A percentile compares a stretch with the other conserved stretches of the same genome.
phyloP scores from a whole-genome alignment of 73 alveolate species.

The Paraurostyla sp. region DNA sequence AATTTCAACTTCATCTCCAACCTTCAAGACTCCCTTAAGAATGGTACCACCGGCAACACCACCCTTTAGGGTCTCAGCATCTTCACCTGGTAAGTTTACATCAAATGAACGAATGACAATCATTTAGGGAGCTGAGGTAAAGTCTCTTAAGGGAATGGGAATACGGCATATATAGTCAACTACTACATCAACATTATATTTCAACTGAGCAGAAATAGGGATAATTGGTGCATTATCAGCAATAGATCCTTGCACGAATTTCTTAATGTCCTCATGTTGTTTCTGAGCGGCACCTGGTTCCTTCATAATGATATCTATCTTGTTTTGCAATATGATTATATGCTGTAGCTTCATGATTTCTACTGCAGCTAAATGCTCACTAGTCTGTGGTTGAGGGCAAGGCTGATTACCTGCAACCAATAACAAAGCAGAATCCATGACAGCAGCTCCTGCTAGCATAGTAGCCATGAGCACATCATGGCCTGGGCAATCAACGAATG shows the following conservation, averaged over 20 bases:
- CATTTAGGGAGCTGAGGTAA: slow-evolving; percentile 95
- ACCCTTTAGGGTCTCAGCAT: slow-evolving; percentile 94
- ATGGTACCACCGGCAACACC: slow-evolving; percentile 99
- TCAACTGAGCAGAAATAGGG: slow-evolving; percentile 97
- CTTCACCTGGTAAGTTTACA: slow-evolving; percentile 99
- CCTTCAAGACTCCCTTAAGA: slow-evolving; percentile 94
- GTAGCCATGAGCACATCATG: slow-evolving; percentile 99
- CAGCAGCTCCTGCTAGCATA: slow-evolving; percentile 99
- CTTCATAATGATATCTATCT: slow-evolving; percentile 84
- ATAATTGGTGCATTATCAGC: slow-evolving; percentile 99
- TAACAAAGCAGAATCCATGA: slow-evolving; percentile 98
- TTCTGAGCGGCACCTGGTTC: slow-evolving; percentile 92
- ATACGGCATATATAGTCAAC: slow-evolving; percentile 94
- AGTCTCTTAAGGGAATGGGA: slow-evolving; percentile 98
- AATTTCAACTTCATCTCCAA: slow-evolving; percentile 98
- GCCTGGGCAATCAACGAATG: slow-evolving; percentile 99
- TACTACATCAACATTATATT: slow-evolving; percentile 97
- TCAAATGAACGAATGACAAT: slow-evolving; percentile 97
- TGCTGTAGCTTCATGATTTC: slow-evolving; percentile 98
- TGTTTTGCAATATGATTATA: slow-evolving; percentile 95
- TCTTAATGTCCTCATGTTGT: slow-evolving; percentile 95
- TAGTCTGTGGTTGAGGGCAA: slow-evolving; percentile 99
- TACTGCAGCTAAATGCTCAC: slow-evolving; percentile 99
- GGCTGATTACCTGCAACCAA: slow-evolving; percentile 98
- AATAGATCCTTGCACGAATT: slow-evolving; percentile 95